phyloP scores from a whole-genome alignment of 78 protist species.

The Dictyostelium citrinum region DNA sequence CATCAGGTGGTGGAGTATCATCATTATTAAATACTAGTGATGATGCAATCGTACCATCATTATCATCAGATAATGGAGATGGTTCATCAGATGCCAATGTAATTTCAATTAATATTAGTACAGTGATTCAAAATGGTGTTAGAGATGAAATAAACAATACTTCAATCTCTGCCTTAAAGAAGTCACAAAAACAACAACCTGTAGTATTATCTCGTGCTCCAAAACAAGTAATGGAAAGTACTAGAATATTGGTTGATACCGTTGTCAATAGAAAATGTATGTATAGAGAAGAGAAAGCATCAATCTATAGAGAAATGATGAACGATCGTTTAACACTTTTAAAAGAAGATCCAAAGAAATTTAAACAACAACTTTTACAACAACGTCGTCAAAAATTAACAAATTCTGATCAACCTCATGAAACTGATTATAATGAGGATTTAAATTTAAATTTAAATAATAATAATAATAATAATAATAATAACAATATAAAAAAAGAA shows the following conservation, averaged over 20 bases:
- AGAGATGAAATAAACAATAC: conserved; percentile 17
- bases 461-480: neutral
- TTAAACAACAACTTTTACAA: conserved; percentile 22
- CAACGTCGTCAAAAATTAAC: conserved; percentile 36
- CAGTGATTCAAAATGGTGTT: conserved; percentile 5
- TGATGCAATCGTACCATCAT: no score
- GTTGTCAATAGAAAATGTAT: conserved; percentile 39
- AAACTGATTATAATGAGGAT: neutral
- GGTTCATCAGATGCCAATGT: neutral
- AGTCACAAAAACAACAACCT: conserved; percentile 14
- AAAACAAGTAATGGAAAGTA: conserved; percentile 28
- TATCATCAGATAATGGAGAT: neutral
- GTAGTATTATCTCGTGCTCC: conserved; percentile 57
- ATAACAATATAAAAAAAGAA: neutral
- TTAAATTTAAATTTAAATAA: neutral
- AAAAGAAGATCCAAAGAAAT: conserved; percentile 51
- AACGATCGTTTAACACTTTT: neutral
- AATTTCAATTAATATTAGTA: conserved; percentile 4
- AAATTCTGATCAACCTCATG: neutral
- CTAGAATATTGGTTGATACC: conserved; percentile 30
- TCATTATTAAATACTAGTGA: no score
- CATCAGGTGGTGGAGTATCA: no score
- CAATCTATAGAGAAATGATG: conserved; percentile 29
- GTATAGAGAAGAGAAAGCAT: conserved; percentile 17
- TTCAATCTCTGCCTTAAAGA: neutral